phyloP scores from a whole-genome alignment of 176 grass and related monocot genomes.

The Lolium multiflorum region DNA sequence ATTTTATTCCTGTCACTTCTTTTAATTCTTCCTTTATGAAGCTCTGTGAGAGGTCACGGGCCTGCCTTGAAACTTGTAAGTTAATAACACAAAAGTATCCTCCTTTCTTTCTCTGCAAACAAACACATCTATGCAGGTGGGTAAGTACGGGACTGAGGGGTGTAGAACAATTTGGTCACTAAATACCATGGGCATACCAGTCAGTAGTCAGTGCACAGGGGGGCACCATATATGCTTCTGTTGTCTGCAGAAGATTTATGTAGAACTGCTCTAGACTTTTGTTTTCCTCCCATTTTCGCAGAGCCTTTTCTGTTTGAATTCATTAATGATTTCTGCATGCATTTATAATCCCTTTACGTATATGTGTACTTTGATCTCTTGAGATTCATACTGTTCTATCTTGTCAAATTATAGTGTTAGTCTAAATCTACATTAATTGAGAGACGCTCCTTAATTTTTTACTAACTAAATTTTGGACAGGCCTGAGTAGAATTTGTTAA shows the following conservation, averaged over 20 bases:
- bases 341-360: background rate
- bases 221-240: conserved; percentile 25
- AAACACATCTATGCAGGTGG: conserved; percentile 21
- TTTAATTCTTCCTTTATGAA: background rate
- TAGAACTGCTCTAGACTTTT: background rate
- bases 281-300: background rate
- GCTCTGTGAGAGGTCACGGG: conserved; percentile 58
- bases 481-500: background rate
- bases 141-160: background rate
- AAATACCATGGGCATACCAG: conserved; percentile 62
- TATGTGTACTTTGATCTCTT: background rate
- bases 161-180: conserved; percentile 68
- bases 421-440: background rate
- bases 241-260: conserved; percentile 9
- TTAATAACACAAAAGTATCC: conserved; percentile 48
- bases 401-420: conserved; percentile 2
- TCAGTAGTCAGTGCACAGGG: conserved; percentile 34
- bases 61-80: conserved; percentile 59
- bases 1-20: conserved; percentile 16
- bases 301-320: background rate
- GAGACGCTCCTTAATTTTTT: background rate
- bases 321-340: background rate
- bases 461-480: background rate
- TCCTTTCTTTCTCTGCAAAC: conserved; percentile 45
- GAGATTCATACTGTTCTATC: background rate